Base-by-base conservation (phyloP, 352 stramenopile genomes). In the Globisporangium megalacanthum region DNA sequence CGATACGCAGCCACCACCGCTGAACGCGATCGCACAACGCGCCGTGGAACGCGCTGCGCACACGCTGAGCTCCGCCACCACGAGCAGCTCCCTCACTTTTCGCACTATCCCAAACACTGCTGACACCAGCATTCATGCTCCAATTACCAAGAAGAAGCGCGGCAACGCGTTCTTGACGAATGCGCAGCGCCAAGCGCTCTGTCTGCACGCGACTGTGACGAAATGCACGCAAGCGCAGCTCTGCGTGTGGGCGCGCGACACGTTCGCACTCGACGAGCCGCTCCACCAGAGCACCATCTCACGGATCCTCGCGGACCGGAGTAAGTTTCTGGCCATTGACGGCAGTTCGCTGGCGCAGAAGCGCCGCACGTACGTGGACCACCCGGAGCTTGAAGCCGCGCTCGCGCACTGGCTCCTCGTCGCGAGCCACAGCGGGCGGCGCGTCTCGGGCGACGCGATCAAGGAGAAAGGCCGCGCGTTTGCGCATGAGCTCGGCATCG, bases 371-470 rank as follows among this genome's bases (percentile, higher is more conserved):
- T 67, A 52, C 47, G 60, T 64, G 39, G 64, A 63, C 33, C 45
- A 67, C 55, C 48, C 64, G 46, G 60, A 65, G 33, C 62, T 70
- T 25, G 64, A 70, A 36, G 51, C 59, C 22, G 64, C 59, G 41
- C 60, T 70, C 15, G 54, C 60, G 17, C 62, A 70, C 51, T 70
- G 64, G 64, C 59, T 70, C 19, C 53, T 69, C n/a, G 58, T 66
- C 19, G 45, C 51, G n/a, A 64, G 63, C 46, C 64, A 70, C 60
- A 55, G 60, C 41, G 56, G 56, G 17, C 50, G 54, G 45, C 62
- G 62, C 49, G 45, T 70, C 31, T 58, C 61, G n/a, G 64, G 64
- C 19, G 60, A 70, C 35, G 33, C 60, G n/a, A 70, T 70, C 60
- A 67, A 70, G 49, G 64, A 70, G 35, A 70, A 70, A 20, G 64